Evolutionary conservation across 495 filamentous ascomycete genomes (phyloP), one percentile per base, ranked within the genome.

Genomic region (Lepraria neglecta): DNA sequence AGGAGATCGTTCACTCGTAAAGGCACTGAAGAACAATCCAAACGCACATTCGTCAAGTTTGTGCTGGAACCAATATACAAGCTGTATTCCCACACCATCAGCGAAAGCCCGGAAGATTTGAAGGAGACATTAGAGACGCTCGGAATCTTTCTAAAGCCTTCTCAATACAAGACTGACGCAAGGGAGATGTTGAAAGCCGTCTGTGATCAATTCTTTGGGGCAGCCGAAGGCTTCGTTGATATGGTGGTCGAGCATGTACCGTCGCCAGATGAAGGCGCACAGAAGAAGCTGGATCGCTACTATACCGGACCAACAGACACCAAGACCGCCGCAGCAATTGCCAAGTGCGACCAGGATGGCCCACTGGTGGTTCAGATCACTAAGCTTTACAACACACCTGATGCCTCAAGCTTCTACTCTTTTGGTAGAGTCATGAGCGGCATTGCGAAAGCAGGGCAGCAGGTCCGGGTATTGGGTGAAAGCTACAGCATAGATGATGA

Each of bases 11-110:
- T 98, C 68, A 94, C 88, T 45, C 82, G 94, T 58, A 96, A 94
- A 69, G 85, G 83, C 35, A 69, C 89, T 27, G 94, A 98, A 69
- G 84, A 91, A 64, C 76, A 82, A 35, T 84, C 91, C 10, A 92
- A 86, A 71, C 80, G 94, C 46, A 86, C 89, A 10, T 98, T 98
- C 73, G 89, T 97, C 63, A 86, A 96, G 69, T 98, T 97, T 67
- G 81, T 98, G 42, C 76, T 98, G 45, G 95, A 98, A 70, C 95
- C 94, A 30, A 90, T 98, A 60, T 98, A 98, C 78, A 98, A 98
- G 70, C 78, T 98, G 38, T 97, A 94, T 73, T 92, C 92, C 7
- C 95, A 97, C 67, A 94, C 92, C 12, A 88, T 98, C 64, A 92
- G 91, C 68, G 87, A 95, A 69, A 91, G 87, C 65, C 89, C 94